A percentile compares a stretch with the other conserved stretches of the same genome.
These are phyloP conservation scores for Vitis labrusca DNA, from an alignment of 164 flowering plant genomes.

Conservation along the genomic window DNA sequence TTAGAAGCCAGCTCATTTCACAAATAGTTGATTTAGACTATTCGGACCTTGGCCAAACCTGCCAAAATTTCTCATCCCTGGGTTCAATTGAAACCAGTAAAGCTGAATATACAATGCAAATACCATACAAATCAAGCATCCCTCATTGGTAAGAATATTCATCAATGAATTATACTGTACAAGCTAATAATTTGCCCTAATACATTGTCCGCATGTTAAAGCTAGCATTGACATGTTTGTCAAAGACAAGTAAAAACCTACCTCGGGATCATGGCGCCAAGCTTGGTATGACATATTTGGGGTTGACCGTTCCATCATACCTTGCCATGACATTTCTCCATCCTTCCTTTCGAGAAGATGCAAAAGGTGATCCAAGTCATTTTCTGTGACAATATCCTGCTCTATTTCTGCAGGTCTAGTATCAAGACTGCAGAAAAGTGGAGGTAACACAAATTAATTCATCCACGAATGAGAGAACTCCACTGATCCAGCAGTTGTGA, in stretches of 20 bases:
- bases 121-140: neutral
- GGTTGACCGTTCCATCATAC: slow-evolving; percentile 83
- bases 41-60: no score
- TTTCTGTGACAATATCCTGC: slow-evolving; percentile 55
- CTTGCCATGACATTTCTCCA: slow-evolving; percentile 76
- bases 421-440: slow-evolving; percentile 17
- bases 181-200: neutral
- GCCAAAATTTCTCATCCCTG: no score
- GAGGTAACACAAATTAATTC: neutral
- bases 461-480: neutral
- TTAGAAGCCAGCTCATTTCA: no score
- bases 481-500: neutral
- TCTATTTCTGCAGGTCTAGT: slow-evolving; percentile 22
- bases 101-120: no score
- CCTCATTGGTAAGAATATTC: neutral
- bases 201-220: slow-evolving; percentile 2
- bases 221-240: neutral
- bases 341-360: slow-evolving; percentile 62
- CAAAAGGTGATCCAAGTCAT: slow-evolving; percentile 77
- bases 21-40: no score
- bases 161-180: neutral
- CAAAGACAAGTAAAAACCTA: slow-evolving; percentile 20
- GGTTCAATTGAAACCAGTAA: no score
- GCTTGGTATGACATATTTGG: slow-evolving; percentile 85
- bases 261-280: slow-evolving; percentile 95